Evolutionary conservation across 768 basidiomycete genomes (phyloP), one percentile per base, ranked within the genome.

Genomic region (Lactarius quietus): DNA sequence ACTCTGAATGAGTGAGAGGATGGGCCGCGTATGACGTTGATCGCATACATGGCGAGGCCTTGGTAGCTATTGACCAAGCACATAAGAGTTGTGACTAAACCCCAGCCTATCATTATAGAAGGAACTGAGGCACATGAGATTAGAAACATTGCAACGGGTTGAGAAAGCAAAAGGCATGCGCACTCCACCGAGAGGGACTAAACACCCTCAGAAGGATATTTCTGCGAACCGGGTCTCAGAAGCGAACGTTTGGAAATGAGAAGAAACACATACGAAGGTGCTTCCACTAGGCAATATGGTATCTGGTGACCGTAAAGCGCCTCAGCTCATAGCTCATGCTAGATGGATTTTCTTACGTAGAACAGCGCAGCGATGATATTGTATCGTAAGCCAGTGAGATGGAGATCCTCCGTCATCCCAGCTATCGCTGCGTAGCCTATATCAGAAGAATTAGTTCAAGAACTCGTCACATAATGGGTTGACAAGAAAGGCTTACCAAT

Each of bases 361-460:
- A 79, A 78, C 65, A 81, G 69, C 17, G 78, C 76, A 28, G 78
- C 76, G 28, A 74, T 78, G 18, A 69, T 75, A 56, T 78, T 79
- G 60, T 78, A 78, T 39, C 66, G 70, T 33, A 76, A 69, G 1
- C 78, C 77, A 15, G 71, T 62, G 28, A 78, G 74, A 26, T 76
- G 31, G 53, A 78, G 68, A 63, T 82, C 79, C 1, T 59, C 67
- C 18, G 75, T 71, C 80, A 82, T 77, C 20, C 81, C 81, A 9
- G 82, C 81, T 29, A 84, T 76, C 71, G 45, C 45, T 33, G 69
- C 69, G 66, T 70, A 69, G 31, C 62, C 69, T 70, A 48, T 48
- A 23, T 41, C 8, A 10, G 23, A 38, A 45, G 38, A 39, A 39
- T 4, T 39, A n/a, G 41, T 38, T 14, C 23, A 5, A 20, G 28